Evolutionary conservation across 2,329 filamentous ascomycete genomes (phyloP).

Genomic region (Polychaeton citri): DNA sequence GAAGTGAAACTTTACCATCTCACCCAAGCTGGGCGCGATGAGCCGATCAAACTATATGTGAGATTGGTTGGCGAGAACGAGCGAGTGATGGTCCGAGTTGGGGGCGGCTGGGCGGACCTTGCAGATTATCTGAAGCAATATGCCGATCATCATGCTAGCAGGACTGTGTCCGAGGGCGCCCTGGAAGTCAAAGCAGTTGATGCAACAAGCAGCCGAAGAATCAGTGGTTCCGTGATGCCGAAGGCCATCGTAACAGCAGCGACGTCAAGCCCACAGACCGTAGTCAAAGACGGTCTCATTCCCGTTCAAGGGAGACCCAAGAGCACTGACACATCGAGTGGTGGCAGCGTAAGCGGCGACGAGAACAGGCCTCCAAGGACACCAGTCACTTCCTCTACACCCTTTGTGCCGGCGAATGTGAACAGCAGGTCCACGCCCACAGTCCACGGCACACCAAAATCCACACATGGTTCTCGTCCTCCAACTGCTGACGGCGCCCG

Average conservation of each 20-base stretch:
- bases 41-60: constrained; percentile 89
- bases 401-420: neutral
- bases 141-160: constrained; percentile 78
- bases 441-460: neutral
- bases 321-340: neutral
- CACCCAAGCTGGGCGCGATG: constrained; percentile 66
- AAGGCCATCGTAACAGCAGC: neutral
- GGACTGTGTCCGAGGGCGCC: constrained; percentile 41
- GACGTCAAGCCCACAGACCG: neutral
- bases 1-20: constrained; percentile 91
- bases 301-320: neutral
- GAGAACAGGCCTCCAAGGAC: neutral
- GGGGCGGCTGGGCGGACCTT: constrained; percentile 94
- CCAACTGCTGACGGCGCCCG: constrained; percentile 1
- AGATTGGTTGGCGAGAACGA: constrained; percentile 86
- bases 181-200: constrained; percentile 41
- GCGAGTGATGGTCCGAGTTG: constrained; percentile 94
- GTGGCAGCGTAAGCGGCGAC: neutral
- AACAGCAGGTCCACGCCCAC: constrained; percentile 1
- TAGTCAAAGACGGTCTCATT: neutral
- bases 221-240: constrained; percentile 11
- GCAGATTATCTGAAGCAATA: constrained; percentile 93
- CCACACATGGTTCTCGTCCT: constrained; percentile 1
- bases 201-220: constrained; percentile 13
- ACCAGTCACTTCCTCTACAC: neutral